Evolutionary conservation across 1,139 yeast species (phyloP).

Genomic region (Candida frijolesensis): DNA sequence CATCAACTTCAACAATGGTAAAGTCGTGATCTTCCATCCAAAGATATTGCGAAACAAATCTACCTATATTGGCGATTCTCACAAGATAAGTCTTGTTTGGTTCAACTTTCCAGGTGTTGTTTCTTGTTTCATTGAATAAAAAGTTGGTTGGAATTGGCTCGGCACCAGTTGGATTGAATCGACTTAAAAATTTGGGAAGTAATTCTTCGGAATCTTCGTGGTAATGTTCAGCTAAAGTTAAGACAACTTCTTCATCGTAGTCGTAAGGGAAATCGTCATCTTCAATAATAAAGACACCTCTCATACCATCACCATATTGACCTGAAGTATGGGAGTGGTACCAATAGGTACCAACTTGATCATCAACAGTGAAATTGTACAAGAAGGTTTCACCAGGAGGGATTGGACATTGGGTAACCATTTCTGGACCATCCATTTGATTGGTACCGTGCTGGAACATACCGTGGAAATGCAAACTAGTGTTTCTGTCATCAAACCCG

Average conservation of each 20-base stretch:
- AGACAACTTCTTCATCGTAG: constrained; percentile 62
- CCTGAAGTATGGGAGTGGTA: constrained; percentile 81
- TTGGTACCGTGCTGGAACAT: constrained; percentile 60
- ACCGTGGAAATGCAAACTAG: constrained; percentile 79
- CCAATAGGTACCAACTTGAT: constrained; percentile 79
- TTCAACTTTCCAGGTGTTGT: constrained; percentile 57
- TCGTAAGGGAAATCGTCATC: constrained; percentile 59
- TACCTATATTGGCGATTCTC: constrained; percentile 66
- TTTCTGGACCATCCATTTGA: constrained; percentile 79
- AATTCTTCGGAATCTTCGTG: constrained; percentile 52
- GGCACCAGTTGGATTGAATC: constrained; percentile 81
- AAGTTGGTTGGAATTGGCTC: constrained; percentile 76
- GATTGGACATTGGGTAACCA: constrained; percentile 78
- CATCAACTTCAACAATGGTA: constrained; percentile 73
- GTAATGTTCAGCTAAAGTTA: constrained; percentile 65
- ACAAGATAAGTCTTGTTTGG: constrained; percentile 65
- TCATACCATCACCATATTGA: constrained; percentile 77
- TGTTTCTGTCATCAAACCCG: constrained; percentile 53
- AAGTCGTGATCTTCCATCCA: constrained; percentile 69
- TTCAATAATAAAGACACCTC: constrained; percentile 72
- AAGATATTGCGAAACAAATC: constrained; percentile 71
- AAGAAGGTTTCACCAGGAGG: constrained; percentile 63
- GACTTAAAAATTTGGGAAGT: constrained; percentile 49
- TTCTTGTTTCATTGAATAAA: constrained; percentile 64
- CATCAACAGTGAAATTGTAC: constrained; percentile 65